These are phyloP conservation scores for Pythium dissimile DNA, from an alignment of 352 stramenopile genomes.

Conservation along the genomic window DNA sequence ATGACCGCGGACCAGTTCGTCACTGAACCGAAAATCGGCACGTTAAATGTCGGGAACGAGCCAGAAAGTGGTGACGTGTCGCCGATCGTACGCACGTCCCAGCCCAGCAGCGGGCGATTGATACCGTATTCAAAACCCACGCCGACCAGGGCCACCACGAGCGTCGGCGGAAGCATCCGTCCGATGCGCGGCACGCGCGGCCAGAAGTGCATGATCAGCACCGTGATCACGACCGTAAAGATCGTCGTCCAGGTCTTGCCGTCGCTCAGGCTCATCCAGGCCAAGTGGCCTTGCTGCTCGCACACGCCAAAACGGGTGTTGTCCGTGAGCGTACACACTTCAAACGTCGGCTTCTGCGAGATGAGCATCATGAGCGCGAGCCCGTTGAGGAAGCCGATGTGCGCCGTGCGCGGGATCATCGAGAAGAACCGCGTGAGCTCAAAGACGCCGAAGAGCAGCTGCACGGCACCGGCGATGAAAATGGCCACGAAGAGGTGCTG, in stretches of 20 bases:
- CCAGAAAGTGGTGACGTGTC: conserved; percentile 60
- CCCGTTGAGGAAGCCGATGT: conserved; percentile 96
- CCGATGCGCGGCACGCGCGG: conserved; percentile 57
- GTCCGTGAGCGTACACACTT: conserved; percentile 56
- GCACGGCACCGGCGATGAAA: conserved; percentile 79
- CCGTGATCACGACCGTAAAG: conserved; percentile 69
- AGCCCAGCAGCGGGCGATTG: conserved; percentile 65
- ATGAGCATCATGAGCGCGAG: conserved; percentile 94
- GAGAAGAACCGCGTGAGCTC: conserved; percentile 89
- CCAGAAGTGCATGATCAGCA: conserved; percentile 87
- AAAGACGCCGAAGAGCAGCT: conserved; percentile 81
- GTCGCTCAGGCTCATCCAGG: conserved; percentile 68
- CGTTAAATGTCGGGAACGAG: conserved; percentile 45
- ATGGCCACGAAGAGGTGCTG: conserved; percentile 88
- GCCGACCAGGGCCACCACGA: conserved; percentile 72
- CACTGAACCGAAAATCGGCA: conserved; percentile 43
- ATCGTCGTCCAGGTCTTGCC: conserved; percentile 63
- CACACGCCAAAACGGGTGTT: conserved; percentile 73
- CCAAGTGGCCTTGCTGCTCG: conserved; percentile 51
- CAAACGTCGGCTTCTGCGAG: conserved; percentile 91
- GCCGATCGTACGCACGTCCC: conserved; percentile 75
- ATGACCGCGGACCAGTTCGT: conserved; percentile 71
- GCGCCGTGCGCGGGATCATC: conserved; percentile 92
- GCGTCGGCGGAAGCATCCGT: conserved; percentile 69
- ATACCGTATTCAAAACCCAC: conserved; percentile 88